Base-by-base conservation (phyloP, 257 asterid species). In the Sherardia arvensis region DNA sequence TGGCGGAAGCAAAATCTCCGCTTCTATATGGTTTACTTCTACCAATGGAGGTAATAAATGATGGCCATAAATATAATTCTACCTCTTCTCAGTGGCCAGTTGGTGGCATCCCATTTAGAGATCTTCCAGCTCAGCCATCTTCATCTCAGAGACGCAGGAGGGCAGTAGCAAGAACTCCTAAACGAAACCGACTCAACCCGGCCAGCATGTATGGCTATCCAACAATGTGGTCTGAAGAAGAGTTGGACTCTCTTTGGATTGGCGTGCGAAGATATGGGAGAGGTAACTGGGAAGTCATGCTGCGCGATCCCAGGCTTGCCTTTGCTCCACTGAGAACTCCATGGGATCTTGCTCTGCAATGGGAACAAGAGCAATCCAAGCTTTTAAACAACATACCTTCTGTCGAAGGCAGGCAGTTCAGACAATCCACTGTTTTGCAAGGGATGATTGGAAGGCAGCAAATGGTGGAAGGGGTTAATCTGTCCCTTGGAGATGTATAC, bases 241-340 rank as follows among this genome's bases (percentile, higher is more conserved):
- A 87, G 75, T 66, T 87, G 14, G 95, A 87, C 49, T 71, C 73
- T 62, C 94, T 87, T 20, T 87, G 95, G 95, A 67, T 87, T 11
- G 95, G 95, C 8, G 85, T 87, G 60, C 77, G 95, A 53, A 78
- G 95, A 53, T 84, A 85, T 22, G 94, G 91, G 45, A 63, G 77
- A 70, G 88, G 87, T 5, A 87, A 87, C 59, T 85, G 88, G 88
- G 87, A 78, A 0, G 61, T 72, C 67, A 83, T 87, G 72, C 53
- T 85, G 55, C 62, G 74, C 69, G 95, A 87, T 67, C 83, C 75
- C 3, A 68, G 84, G 21, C 76, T 87, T 58, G 75, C 64, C 55
- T 85, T 87, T 69, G 65, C 71, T 38, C 74, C 86, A 21, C 77
- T 81, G 83, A 83, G 82, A 71, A 76, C 75, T 5, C 65, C 88